These are phyloP conservation scores for Neurospora sp. DNA, from an alignment of 495 filamentous ascomycete genomes.

Conservation along the genomic window DNA sequence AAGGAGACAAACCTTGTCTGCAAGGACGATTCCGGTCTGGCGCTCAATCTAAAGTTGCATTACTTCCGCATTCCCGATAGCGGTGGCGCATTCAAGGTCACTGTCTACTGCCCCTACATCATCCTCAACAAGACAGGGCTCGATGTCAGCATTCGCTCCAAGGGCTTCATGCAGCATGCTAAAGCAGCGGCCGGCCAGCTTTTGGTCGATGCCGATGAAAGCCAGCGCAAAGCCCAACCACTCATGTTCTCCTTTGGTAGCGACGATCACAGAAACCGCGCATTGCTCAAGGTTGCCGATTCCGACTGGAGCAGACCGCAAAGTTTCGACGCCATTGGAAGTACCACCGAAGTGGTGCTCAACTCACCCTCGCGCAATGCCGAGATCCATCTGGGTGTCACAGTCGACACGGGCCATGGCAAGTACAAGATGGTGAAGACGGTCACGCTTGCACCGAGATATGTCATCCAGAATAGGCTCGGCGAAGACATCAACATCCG, in stretches of 20 bases:
- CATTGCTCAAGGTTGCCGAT: slow-evolving; percentile 73
- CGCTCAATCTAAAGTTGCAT: slow-evolving; percentile 74
- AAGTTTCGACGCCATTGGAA: slow-evolving; percentile 97
- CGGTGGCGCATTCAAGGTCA: slow-evolving; percentile 92
- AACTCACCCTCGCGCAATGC: slow-evolving; percentile 57
- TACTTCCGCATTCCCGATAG: slow-evolving; percentile 89
- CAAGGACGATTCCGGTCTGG: slow-evolving; percentile 71
- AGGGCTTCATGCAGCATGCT: slow-evolving; percentile 72
- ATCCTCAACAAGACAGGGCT: slow-evolving; percentile 92
- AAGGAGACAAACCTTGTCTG: slow-evolving; percentile 71
- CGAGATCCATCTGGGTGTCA: slow-evolving; percentile 84
- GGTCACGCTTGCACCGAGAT: slow-evolving; percentile 85
- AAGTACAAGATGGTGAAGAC: slow-evolving; percentile 97
- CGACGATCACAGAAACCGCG: slow-evolving; percentile 83
- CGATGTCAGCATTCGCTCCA: slow-evolving; percentile 78
- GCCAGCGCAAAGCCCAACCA: slow-evolving; percentile 59
- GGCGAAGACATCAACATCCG: slow-evolving; percentile 79
- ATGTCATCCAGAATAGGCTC: slow-evolving; percentile 88
- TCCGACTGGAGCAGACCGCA: slow-evolving; percentile 95
- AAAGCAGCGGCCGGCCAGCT: slow-evolving; percentile 72
- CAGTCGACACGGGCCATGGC: slow-evolving; percentile 80
- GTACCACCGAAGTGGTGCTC: slow-evolving; percentile 73
- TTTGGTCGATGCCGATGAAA: slow-evolving; percentile 24
- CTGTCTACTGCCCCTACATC: slow-evolving; percentile 86
- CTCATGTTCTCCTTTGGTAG: slow-evolving; percentile 91